Percentiles rank a stretch among this genome's conserved stretches.
These are phyloP conservation scores for Cenococcum geophilum DNA, from an alignment of 495 filamentous ascomycete genomes.

Conservation along the genomic window DNA sequence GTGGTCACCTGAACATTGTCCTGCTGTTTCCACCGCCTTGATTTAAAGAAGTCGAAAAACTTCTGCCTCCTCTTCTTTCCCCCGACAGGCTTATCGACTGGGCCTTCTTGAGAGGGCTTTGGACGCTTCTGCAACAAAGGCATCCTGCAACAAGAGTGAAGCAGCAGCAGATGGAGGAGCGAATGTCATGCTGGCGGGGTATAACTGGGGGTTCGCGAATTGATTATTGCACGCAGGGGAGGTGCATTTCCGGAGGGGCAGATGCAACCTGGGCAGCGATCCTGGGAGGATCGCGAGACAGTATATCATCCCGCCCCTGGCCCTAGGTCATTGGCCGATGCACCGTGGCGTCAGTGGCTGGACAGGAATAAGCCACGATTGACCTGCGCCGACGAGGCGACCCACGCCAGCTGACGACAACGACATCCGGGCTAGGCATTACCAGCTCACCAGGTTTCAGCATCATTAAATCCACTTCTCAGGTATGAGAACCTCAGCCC, in stretches of 20 bases:
- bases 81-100: background rate
- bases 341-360: no score
- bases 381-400: no score
- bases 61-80: constrained; percentile 22
- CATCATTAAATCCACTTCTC: no score
- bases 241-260: constrained; percentile 4
- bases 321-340: background rate
- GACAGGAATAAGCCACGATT: no score
- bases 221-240: background rate
- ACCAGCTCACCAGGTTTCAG: no score
- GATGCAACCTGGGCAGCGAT: constrained; percentile 4
- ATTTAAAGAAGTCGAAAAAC: constrained; percentile 21
- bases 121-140: constrained; percentile 16
- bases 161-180: background rate
- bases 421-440: no score
- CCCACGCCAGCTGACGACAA: no score
- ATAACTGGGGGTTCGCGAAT: background rate
- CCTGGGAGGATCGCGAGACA: background rate
- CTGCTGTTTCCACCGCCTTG: constrained; percentile 15
- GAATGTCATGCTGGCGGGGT: constrained; percentile 5
- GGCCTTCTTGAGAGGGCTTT: constrained; percentile 5
- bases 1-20: background rate
- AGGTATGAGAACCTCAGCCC: no score
- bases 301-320: background rate
- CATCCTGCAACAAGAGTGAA: background rate